phyloP scores from a whole-genome alignment of 805 yeast genomes.

The Starmerella cellae region DNA sequence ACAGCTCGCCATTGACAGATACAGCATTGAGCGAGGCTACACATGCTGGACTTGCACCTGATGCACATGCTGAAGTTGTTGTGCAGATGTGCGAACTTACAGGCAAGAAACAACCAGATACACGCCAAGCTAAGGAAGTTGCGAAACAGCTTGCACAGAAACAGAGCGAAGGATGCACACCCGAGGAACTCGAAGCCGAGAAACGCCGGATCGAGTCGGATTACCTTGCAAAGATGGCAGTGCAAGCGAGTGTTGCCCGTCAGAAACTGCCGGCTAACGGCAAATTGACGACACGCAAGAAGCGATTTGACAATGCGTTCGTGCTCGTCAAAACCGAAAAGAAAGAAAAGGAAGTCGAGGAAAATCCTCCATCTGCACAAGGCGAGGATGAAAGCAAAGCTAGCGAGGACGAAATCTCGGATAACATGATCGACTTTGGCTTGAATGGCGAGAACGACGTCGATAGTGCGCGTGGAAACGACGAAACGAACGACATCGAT shows the following conservation, averaged over 20 bases:
- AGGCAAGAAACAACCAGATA: not conserved
- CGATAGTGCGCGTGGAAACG: not conserved
- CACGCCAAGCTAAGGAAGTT: not conserved
- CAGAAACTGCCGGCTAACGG: slow-evolving; percentile 17
- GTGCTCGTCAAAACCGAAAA: slow-evolving; percentile 9
- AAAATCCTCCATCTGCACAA: not conserved
- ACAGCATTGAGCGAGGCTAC: not conserved
- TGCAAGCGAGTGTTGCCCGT: slow-evolving; percentile 6
- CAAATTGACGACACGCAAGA: slow-evolving; percentile 41
- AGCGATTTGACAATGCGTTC: slow-evolving; percentile 21
- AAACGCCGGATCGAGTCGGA: not conserved
- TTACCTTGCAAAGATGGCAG: slow-evolving; percentile 1
- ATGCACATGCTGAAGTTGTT: not conserved
- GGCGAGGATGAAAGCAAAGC: not conserved
- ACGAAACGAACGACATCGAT: not conserved
- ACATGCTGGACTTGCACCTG: not conserved
- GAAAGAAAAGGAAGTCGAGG: not conserved
- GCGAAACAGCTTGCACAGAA: slow-evolving; percentile 1
- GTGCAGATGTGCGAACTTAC: not conserved
- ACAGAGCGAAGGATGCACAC: not conserved
- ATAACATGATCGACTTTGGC: not conserved
- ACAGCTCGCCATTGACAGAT: not conserved
- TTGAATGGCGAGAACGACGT: not conserved
- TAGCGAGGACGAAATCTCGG: not conserved
- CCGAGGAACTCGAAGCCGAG: not conserved